These are phyloP conservation scores for Penicillium sp. DNA, from an alignment of 2,329 filamentous ascomycete species.

Conservation along the genomic window DNA sequence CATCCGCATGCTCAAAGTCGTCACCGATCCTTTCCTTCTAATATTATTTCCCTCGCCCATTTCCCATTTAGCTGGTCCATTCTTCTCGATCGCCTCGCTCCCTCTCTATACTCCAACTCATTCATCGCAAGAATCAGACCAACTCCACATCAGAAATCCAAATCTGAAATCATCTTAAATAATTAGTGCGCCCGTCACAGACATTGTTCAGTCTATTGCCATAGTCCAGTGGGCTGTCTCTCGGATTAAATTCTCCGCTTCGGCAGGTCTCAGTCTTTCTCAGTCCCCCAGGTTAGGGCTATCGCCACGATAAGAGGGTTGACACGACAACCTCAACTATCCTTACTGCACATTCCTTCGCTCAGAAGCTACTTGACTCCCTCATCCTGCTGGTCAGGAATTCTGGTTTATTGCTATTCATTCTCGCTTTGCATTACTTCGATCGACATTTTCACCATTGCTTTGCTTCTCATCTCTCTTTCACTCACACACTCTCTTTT, in stretches of 20 bases:
- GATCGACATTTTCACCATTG: neutral
- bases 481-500: neutral
- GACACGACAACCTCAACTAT: slow-evolving; percentile 44
- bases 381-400: slow-evolving; percentile 39
- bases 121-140: neutral
- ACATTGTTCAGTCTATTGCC: slow-evolving; percentile 22
- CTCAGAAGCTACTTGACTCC: slow-evolving; percentile 23
- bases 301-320: slow-evolving; percentile 36
- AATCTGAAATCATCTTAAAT: slow-evolving; percentile 6
- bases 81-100: slow-evolving; percentile 18
- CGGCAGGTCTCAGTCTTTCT: slow-evolving; percentile 27
- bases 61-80: slow-evolving; percentile 20
- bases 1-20: slow-evolving; percentile 38
- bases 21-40: slow-evolving; percentile 20
- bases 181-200: slow-evolving; percentile 4
- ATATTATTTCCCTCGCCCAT: slow-evolving; percentile 10
- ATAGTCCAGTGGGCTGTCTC: slow-evolving; percentile 27
- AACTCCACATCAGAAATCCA: neutral
- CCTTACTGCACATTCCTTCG: slow-evolving; percentile 39
- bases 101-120: neutral
- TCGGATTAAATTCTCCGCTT: slow-evolving; percentile 27
- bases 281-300: slow-evolving; percentile 31
- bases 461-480: neutral
- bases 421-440: neutral
- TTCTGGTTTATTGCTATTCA: slow-evolving; percentile 11